Conservation (phyloP, 2,329 filamentous ascomycete species). For the Nothophoma quercina region DNA sequence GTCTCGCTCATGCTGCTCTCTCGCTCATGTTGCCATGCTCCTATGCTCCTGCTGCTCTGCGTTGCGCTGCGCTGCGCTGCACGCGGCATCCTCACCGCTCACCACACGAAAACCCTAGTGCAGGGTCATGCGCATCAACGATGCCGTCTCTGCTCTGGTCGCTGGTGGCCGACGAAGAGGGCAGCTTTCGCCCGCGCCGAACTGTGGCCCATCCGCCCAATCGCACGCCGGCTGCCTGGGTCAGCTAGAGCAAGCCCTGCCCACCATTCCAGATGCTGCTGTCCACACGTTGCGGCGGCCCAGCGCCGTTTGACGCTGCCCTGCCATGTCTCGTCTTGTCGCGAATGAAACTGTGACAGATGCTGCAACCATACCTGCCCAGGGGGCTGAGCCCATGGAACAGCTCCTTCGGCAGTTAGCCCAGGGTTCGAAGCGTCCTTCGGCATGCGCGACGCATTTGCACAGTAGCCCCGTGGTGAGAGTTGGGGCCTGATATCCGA, state of each 20-base stretch:
- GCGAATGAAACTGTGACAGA: constrained; percentile 17
- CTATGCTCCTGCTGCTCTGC: not conserved
- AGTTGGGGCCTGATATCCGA: constrained; percentile 13
- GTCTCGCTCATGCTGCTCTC: constrained; percentile 2
- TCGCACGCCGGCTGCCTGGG: constrained; percentile 14
- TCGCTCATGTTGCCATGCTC: constrained; percentile 7
- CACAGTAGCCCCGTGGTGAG: constrained; percentile 22
- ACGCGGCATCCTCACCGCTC: constrained; percentile 18
- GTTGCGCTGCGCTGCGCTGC: constrained; percentile 1
- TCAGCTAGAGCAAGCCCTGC: constrained; percentile 19
- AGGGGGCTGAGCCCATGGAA: constrained; percentile 2
- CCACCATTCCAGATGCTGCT: constrained; percentile 8
- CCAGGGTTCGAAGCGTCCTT: constrained; percentile 6
- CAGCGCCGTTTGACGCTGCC: constrained; percentile 15
- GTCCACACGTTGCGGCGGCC: constrained; percentile 8
- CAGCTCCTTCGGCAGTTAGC: constrained; percentile 9
- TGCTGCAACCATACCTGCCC: constrained; percentile 13
- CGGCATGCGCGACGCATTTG: constrained; percentile 27
- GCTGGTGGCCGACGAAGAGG: constrained; percentile 9
- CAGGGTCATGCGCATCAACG: constrained; percentile 12
- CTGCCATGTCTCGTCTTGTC: constrained; percentile 10
- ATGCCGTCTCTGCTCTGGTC: constrained; percentile 9
- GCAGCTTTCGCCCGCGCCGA: constrained; percentile 14
- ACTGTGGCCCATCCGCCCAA: constrained; percentile 13
- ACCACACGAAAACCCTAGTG: constrained; percentile 12